Evolutionary conservation across 2,329 filamentous ascomycete genomes (phyloP).

Genomic region (Cordyceps cateniannulata): DNA sequence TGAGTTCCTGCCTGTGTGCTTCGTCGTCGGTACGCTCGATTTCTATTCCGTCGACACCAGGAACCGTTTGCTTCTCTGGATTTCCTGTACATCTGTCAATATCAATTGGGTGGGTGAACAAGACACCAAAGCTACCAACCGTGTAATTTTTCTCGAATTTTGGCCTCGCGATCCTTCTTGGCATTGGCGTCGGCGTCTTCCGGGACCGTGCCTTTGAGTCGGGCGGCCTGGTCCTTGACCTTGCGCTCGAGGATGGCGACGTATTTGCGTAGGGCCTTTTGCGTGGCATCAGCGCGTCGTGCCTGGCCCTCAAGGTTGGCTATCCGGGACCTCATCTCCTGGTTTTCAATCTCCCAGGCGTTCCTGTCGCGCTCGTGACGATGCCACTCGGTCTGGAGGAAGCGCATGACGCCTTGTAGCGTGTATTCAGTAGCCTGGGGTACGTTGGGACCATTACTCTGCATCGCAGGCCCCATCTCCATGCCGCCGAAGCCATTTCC

Average conservation of each 20-base stretch:
- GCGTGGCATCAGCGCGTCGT: slow-evolving; percentile 77
- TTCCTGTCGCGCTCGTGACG: slow-evolving; percentile 96
- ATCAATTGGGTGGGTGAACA: background rate
- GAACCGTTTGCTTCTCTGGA: slow-evolving; percentile 34
- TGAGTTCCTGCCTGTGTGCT: slow-evolving; percentile 45
- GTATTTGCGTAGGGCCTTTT: slow-evolving; percentile 85
- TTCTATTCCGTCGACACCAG: slow-evolving; percentile 41
- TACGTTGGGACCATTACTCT: slow-evolving; percentile 40
- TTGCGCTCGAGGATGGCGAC: slow-evolving; percentile 84
- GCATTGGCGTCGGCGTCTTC: slow-evolving; percentile 33
- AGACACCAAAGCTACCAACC: slow-evolving; percentile 31
- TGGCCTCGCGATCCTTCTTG: slow-evolving; percentile 45
- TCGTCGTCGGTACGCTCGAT: slow-evolving; percentile 45
- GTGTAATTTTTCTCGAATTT: slow-evolving; percentile 51
- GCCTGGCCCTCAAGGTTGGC: slow-evolving; percentile 87
- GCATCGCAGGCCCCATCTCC: slow-evolving; percentile 40
- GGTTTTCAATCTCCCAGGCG: slow-evolving; percentile 97
- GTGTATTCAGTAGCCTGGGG: slow-evolving; percentile 57
- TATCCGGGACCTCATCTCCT: slow-evolving; percentile 98
- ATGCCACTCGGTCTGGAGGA: slow-evolving; percentile 98
- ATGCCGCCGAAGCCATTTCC: slow-evolving; percentile 40
- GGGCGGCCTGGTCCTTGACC: slow-evolving; percentile 72
- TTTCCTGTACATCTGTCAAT: slow-evolving; percentile 28
- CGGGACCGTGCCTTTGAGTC: slow-evolving; percentile 47
- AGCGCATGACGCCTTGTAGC: slow-evolving; percentile 86